Conservation (phyloP, 805 yeast genomes). For the Helenozyma baotianmanensis region DNA sequence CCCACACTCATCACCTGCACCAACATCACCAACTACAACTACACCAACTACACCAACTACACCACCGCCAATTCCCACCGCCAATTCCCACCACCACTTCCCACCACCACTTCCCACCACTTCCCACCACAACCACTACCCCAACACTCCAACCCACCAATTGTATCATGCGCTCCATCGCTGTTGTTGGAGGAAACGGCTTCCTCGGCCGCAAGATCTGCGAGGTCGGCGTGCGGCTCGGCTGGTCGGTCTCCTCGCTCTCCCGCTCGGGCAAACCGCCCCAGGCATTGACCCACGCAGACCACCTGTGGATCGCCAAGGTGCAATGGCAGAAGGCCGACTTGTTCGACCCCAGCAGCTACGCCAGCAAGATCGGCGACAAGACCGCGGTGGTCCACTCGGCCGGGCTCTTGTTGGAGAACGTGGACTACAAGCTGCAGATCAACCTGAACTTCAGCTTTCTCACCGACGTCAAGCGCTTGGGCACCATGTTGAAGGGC, state of each 20-base stretch:
- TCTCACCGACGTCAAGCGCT: conserved; percentile 26
- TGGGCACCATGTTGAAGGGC: conserved; percentile 38
- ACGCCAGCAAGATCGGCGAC: conserved; percentile 41
- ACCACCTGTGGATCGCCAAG: conserved; percentile 44
- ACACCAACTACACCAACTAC: no score
- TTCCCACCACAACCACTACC: no score
- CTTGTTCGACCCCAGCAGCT: conserved; percentile 60
- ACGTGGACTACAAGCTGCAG: conserved; percentile 59
- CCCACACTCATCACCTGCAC: no score
- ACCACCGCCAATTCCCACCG: no score
- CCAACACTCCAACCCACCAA: no score
- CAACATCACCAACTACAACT: no score
- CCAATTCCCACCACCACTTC: no score
- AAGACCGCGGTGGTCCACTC: conserved; percentile 76
- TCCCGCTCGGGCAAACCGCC: conserved; percentile 60
- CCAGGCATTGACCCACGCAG: conserved; percentile 15
- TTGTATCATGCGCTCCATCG: conserved; percentile 28
- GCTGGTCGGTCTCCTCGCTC: conserved; percentile 65
- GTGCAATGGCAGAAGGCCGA: conserved; percentile 69
- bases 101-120: no score
- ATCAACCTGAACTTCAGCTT: conserved; percentile 38
- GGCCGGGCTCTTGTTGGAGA: conserved; percentile 71
- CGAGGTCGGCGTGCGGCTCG: conserved; percentile 57
- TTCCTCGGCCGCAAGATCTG: conserved; percentile 69
- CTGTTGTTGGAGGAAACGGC: conserved; percentile 88